phyloP scores from a whole-genome alignment of 2,329 filamentous ascomycete species.

The Rutstroemia sp. region DNA sequence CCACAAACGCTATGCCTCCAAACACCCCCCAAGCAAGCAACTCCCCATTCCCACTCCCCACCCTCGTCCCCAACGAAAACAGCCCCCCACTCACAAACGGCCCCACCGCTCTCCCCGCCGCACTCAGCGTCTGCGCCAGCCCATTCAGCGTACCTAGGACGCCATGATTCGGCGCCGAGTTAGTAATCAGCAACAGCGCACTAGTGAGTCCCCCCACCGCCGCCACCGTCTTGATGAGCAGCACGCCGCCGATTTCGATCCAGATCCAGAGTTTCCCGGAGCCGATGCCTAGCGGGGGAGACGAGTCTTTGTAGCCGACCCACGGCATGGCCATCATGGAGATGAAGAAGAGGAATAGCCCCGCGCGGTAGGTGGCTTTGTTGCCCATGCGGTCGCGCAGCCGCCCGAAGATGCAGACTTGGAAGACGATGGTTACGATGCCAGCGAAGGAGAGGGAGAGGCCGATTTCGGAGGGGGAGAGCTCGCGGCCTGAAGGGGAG shows the following conservation, averaged over 20 bases:
- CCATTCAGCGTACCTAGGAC: slow-evolving; percentile 88
- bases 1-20: slow-evolving; percentile 71
- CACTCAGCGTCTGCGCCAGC: slow-evolving; percentile 86
- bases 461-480: slow-evolving; percentile 76
- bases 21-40: slow-evolving; percentile 82
- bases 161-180: slow-evolving; percentile 78
- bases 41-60: slow-evolving; percentile 64
- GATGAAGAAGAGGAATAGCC: slow-evolving; percentile 71
- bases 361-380: slow-evolving; percentile 71
- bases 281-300: slow-evolving; percentile 48
- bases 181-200: slow-evolving; percentile 90
- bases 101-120: slow-evolving; percentile 79
- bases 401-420: slow-evolving; percentile 75
- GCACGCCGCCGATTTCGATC: slow-evolving; percentile 67
- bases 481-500: slow-evolving; percentile 66
- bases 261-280: slow-evolving; percentile 66
- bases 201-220: slow-evolving; percentile 87
- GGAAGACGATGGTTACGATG: slow-evolving; percentile 79
- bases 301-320: slow-evolving; percentile 66
- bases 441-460: slow-evolving; percentile 80
- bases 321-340: slow-evolving; percentile 86
- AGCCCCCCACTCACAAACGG: slow-evolving; percentile 83
- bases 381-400: slow-evolving; percentile 78
- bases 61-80: slow-evolving; percentile 68
- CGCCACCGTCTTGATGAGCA: slow-evolving; percentile 85